A percentile compares a stretch with the other conserved stretches of the same genome.
Conservation (phyloP, 495 filamentous ascomycete genomes). For the Sabuloglossum arenarium region DNA sequence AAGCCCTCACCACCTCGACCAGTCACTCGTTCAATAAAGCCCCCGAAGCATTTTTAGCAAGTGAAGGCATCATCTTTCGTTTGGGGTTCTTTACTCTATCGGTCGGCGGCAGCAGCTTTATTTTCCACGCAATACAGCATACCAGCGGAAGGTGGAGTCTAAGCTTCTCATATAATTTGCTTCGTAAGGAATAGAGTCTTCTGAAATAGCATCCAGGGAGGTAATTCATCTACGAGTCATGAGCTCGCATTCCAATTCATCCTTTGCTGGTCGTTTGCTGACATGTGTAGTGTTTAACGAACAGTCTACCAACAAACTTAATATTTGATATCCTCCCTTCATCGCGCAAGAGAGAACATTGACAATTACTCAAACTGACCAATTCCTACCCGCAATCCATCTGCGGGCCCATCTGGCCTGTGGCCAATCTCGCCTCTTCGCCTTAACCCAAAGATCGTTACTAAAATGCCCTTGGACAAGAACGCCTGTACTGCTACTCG, state of each 20-base stretch:
- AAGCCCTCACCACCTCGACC: neutral
- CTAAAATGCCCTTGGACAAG: neutral
- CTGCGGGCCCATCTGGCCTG: neutral
- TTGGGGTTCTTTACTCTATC: neutral
- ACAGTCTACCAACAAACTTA: neutral
- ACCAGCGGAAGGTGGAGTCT: neutral
- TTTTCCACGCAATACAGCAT: neutral
- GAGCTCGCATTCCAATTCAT: neutral
- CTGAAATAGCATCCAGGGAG: neutral
- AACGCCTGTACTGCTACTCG: neutral
- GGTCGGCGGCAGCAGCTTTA: neutral
- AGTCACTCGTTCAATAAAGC: neutral
- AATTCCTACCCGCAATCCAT: neutral
- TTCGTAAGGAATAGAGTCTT: neutral
- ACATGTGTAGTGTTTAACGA: too few species aligned
- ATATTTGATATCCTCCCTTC: neutral
- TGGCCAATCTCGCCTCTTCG: neutral
- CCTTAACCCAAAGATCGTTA: neutral
- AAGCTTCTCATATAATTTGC: neutral
- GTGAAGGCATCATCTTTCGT: neutral
- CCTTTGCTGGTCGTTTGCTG: neutral
- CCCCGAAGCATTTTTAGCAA: neutral
- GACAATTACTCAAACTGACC: neutral
- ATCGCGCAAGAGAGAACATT: neutral
- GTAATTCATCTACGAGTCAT: neutral